A percentile compares a stretch with the other conserved stretches of the same genome.
These are phyloP conservation scores for Ogataea nitratoaversa DNA, from an alignment of 805 yeast genomes.

Conservation along the genomic window DNA sequence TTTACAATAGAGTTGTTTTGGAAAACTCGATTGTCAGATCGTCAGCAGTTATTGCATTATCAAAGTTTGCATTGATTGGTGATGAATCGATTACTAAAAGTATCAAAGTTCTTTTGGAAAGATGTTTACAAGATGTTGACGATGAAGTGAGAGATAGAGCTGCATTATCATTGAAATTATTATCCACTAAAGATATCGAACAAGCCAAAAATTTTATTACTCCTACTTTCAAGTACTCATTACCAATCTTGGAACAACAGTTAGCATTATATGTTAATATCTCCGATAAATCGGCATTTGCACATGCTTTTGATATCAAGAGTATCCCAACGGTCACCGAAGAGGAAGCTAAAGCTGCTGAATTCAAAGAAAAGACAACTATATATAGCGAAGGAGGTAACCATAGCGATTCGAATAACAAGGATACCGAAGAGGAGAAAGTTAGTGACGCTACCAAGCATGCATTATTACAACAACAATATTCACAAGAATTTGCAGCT, in stretches of 20 bases:
- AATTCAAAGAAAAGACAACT: slow-evolving; percentile 50
- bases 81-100: slow-evolving; percentile 65
- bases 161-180: slow-evolving; percentile 71
- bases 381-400: slow-evolving; percentile 22
- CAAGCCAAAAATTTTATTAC: slow-evolving; percentile 51
- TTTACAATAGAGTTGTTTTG: slow-evolving; percentile 92
- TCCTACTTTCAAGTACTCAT: slow-evolving; percentile 65
- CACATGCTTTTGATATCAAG: slow-evolving; percentile 64
- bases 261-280: slow-evolving; percentile 65
- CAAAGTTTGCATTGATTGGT: slow-evolving; percentile 81
- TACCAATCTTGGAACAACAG: slow-evolving; percentile 73
- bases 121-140: slow-evolving; percentile 85
- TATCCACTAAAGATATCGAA: slow-evolving; percentile 37
- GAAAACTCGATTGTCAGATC: slow-evolving; percentile 95
- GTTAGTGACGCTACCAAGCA: slow-evolving; percentile 26
- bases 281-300: slow-evolving; percentile 41
- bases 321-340: slow-evolving; percentile 61
- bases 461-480: slow-evolving; percentile 53
- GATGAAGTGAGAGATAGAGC: slow-evolving; percentile 99
- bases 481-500: slow-evolving; percentile 61
- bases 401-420: slow-evolving; percentile 11
- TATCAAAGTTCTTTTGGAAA: slow-evolving; percentile 67
- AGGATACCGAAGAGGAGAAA: slow-evolving; percentile 26
- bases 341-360: slow-evolving; percentile 65
- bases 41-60: slow-evolving; percentile 88